Percentiles rank a stretch among this genome's conserved stretches.
Evolutionary conservation across 768 basidiomycete genomes (phyloP).

Genomic region (Kwoniella mangroviensis): DNA sequence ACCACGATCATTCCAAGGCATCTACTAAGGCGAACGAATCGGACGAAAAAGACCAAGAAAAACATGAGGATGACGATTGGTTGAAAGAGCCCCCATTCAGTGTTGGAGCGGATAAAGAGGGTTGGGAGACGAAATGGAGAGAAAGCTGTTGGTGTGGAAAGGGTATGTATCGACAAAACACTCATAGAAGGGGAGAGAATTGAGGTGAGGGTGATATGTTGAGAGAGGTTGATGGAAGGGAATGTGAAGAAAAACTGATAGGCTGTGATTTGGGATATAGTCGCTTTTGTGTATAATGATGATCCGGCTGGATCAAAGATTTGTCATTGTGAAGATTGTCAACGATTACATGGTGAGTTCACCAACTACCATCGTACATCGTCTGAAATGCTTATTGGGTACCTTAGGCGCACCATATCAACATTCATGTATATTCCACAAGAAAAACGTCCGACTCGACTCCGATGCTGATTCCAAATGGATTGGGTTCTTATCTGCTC

Average conservation of each 20-base stretch:
- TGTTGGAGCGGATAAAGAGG: conserved; percentile 34
- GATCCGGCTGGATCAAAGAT: conserved; percentile 41
- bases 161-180: conserved; percentile 30
- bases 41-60: conserved; percentile 26
- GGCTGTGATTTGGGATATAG: conserved; percentile 12
- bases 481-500: conserved; percentile 49
- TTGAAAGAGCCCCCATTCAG: conserved; percentile 38
- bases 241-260: not conserved
- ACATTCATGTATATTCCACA: conserved; percentile 47
- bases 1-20: conserved; percentile 44
- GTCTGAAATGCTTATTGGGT: not conserved
- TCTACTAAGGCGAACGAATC: conserved; percentile 29
- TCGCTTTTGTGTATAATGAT: conserved; percentile 36
- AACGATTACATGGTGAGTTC: conserved; percentile 48
- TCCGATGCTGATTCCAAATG: conserved; percentile 29
- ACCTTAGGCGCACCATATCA: conserved; percentile 44
- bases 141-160: conserved; percentile 52
- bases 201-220: not conserved
- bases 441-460: conserved; percentile 44
- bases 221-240: not conserved
- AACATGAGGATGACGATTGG: conserved; percentile 44
- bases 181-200: not conserved
- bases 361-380: not conserved
- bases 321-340: conserved; percentile 53
- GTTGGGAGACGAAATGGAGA: conserved; percentile 44